These are phyloP conservation scores for Gastroboletus turbinatus DNA, from an alignment of 1,284 basidiomycete genomes.

Conservation along the genomic window DNA sequence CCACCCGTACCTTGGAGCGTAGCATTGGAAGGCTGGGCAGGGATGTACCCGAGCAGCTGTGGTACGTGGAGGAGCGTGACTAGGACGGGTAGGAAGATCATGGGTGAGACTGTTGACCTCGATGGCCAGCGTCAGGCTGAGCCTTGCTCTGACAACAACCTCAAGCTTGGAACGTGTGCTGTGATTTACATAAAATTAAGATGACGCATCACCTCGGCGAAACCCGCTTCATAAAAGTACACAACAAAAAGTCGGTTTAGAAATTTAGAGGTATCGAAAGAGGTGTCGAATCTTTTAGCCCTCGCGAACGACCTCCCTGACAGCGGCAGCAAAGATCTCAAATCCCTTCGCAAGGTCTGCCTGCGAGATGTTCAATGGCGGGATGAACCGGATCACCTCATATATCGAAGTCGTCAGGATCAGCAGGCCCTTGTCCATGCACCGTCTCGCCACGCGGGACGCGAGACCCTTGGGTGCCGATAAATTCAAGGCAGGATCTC, in stretches of 20 bases:
- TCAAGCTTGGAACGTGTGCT: constrained; percentile 17
- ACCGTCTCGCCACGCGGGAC: constrained; percentile 74
- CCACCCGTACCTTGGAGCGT: constrained; percentile 54
- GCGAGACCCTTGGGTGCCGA: constrained; percentile 65
- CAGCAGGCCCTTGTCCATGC: constrained; percentile 81
- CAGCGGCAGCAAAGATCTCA: constrained; percentile 58
- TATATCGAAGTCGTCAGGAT: constrained; percentile 80
- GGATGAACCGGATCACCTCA: constrained; percentile 81
- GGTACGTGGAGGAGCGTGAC: constrained; percentile 5
- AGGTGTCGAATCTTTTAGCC: constrained; percentile 29
- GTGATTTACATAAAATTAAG: not conserved
- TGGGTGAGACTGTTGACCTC: constrained; percentile 19
- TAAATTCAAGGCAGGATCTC: constrained; percentile 44
- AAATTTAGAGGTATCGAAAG: too few relatives aligned
- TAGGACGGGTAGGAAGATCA: constrained; percentile 19
- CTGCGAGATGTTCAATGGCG: constrained; percentile 63
- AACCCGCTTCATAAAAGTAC: not conserved
- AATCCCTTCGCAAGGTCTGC: constrained; percentile 61
- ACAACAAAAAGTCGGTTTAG: not conserved
- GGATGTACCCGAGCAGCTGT: constrained; percentile 54
- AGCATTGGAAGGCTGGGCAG: constrained; percentile 70
- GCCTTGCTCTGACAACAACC: constrained; percentile 6
- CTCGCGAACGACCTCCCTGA: constrained; percentile 61
- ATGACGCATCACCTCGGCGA: constrained; percentile 4
- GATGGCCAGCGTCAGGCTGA: not conserved